Base-by-base conservation (phyloP, 2,329 filamentous ascomycete species). In the Ustulina deusta region DNA sequence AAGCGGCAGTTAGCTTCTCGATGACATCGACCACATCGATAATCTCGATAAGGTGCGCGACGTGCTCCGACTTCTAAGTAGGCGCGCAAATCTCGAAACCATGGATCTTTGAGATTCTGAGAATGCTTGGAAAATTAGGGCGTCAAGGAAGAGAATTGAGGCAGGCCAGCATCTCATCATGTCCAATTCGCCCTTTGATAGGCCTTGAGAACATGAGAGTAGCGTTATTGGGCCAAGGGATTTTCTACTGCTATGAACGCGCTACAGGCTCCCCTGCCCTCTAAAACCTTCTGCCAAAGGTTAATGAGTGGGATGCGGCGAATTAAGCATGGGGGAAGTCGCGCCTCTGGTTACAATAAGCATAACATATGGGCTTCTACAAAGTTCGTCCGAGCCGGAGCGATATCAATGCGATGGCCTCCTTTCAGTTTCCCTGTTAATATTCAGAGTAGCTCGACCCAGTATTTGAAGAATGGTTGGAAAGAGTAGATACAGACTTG, bases 61-160 rank as follows among this genome's bases (percentile, higher is more conserved):
- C 3, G 27, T 38, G 27, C 27, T 61, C 1, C 1, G 7, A 38
- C 25, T 51, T 4, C 9, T 65, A 10, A 15, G 9, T 25, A 25
- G 34, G 20, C 2, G 27, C 25, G 2, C 5, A 0, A 32, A 13
- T 60, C n/a, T 56, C 57, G 9, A 48, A 22, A 25, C 42, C 52
- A 32, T 59, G 59, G 44, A 15, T 63, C 36, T 22, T 27, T 15
- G 52, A 66, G 29, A 63, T 66, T 20, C 11, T 58, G n/a, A 49
- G 59, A 27, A 6, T 48, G 2, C 1, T 29, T 13, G 15, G 17
- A 1, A 32, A 1, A 6, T n/a, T 59, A 25, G 20, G 36, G 29
- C 7, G 9, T 11, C 51, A 66, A 7, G 44, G 57, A 36, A 36
- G 3, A 1, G 9, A 34, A 20, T 7, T 58, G 10, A 52, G 25